phyloP scores from a whole-genome alignment of 2,329 filamentous ascomycete species.

The Lasiodiplodia sp. region DNA sequence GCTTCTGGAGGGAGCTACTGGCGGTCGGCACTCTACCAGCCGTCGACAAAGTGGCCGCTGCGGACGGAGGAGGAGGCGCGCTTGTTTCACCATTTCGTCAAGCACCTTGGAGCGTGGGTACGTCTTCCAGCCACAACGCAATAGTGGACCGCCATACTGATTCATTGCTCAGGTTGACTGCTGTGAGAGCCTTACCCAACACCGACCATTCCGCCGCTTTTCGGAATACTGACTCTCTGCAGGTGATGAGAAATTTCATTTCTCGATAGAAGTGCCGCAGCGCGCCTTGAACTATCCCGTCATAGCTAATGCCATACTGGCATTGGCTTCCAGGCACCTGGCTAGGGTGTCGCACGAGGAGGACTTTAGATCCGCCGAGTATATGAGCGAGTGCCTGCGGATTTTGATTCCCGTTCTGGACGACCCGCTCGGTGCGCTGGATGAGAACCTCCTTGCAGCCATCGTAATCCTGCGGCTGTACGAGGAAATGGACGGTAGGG shows the following conservation, averaged over 20 bases:
- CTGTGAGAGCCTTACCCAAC: not conserved
- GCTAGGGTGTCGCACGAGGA: slow-evolving; percentile 47
- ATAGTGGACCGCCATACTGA: not conserved
- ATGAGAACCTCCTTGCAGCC: slow-evolving; percentile 56
- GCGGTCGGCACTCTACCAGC: slow-evolving; percentile 14
- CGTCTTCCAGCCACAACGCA: not conserved
- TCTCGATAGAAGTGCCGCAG: slow-evolving; percentile 56
- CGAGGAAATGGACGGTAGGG: slow-evolving; percentile 52
- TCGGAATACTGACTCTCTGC: not conserved
- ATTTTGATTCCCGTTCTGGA: slow-evolving; percentile 56
- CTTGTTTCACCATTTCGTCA: slow-evolving; percentile 22
- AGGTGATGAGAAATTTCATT: slow-evolving; percentile 38
- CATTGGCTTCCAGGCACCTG: slow-evolving; percentile 56
- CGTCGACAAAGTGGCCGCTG: slow-evolving; percentile 10
- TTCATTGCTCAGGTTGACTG: slow-evolving; percentile 10
- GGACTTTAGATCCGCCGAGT: slow-evolving; percentile 54
- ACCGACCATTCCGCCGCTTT: no score
- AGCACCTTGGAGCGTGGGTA: slow-evolving; percentile 14
- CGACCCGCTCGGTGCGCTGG: slow-evolving; percentile 51
- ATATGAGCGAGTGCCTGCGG: slow-evolving; percentile 56
- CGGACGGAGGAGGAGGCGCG: slow-evolving; percentile 16
- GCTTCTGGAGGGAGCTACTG: slow-evolving; percentile 5
- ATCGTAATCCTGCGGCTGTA: slow-evolving; percentile 60
- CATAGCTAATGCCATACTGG: slow-evolving; percentile 56
- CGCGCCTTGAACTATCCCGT: slow-evolving; percentile 56